Conservation (phyloP, 495 filamentous ascomycete species). For the Xylaria bambusicola region DNA sequence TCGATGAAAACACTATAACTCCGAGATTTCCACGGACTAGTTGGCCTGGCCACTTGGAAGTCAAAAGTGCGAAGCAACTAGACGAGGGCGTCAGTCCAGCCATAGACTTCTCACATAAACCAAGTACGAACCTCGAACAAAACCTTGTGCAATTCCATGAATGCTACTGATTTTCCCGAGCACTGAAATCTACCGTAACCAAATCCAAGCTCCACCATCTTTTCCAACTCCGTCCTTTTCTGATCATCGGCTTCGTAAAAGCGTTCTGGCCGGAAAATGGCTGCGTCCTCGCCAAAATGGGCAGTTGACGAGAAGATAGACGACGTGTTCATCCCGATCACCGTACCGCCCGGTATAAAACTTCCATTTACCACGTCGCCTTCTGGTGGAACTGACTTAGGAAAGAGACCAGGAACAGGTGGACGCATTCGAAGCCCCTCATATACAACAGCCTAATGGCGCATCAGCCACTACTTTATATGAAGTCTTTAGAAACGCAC, state of each 20-base stretch:
- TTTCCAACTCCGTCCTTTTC: slow-evolving; percentile 40
- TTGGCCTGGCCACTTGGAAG: slow-evolving; percentile 52
- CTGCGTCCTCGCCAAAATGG: slow-evolving; percentile 51
- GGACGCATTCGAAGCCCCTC: slow-evolving; percentile 53
- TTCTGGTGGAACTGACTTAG: slow-evolving; percentile 50
- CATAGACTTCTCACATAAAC: background rate
- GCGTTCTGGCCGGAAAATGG: slow-evolving; percentile 56
- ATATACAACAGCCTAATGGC: slow-evolving; percentile 51
- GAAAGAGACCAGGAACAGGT: slow-evolving; percentile 35
- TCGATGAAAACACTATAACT: slow-evolving; percentile 22
- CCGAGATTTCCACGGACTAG: slow-evolving; percentile 38
- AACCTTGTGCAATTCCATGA: slow-evolving; percentile 57
- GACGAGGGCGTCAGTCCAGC: slow-evolving; percentile 6
- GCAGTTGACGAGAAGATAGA: slow-evolving; percentile 33
- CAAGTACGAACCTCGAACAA: slow-evolving; percentile 53
- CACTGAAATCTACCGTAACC: slow-evolving; percentile 48
- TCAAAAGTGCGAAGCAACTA: slow-evolving; percentile 59
- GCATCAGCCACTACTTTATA: too few relatives aligned
- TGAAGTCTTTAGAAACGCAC: too few relatives aligned
- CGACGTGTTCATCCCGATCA: slow-evolving; percentile 52
- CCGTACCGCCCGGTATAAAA: slow-evolving; percentile 54
- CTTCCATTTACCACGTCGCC: slow-evolving; percentile 53
- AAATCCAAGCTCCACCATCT: slow-evolving; percentile 41
- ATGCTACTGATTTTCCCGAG: slow-evolving; percentile 47
- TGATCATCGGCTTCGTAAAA: slow-evolving; percentile 51